Conservation (phyloP, 257 asterid genomes). For the Solanum medicagineum region DNA sequence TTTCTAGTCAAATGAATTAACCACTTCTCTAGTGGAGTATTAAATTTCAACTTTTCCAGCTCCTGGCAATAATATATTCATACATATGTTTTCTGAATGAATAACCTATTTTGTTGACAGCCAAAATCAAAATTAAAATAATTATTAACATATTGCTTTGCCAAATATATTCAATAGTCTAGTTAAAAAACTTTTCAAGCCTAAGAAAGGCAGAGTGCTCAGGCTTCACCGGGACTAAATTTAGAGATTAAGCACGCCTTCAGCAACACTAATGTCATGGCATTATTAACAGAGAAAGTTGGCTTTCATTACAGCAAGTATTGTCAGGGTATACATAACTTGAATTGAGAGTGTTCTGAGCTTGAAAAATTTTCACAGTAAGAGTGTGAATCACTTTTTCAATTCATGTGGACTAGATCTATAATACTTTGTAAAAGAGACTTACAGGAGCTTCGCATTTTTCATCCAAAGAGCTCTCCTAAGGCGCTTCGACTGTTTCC, state of each 20-base stretch:
- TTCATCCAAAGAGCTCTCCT: slow-evolving; percentile 95
- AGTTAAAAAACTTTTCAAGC: not conserved
- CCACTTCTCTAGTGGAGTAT: not conserved
- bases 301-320: not conserved
- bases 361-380: not conserved
- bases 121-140: not conserved
- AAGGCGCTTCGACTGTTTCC: slow-evolving; percentile 94
- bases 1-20: not conserved
- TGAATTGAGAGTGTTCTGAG: not conserved
- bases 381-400: not conserved
- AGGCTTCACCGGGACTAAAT: not conserved
- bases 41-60: not conserved
- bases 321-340: not conserved
- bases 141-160: not conserved
- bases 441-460: slow-evolving; percentile 96
- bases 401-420: not conserved
- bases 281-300: not conserved
- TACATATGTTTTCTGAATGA: not conserved
- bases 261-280: not conserved
- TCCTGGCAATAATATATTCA: not conserved
- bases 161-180: not conserved
- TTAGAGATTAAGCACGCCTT: not conserved
- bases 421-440: not conserved
- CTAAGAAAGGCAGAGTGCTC: not conserved
- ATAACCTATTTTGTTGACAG: not conserved